These are phyloP conservation scores for Oxyria digyna DNA, from an alignment of 148 eudicot species.

Conservation along the genomic window DNA sequence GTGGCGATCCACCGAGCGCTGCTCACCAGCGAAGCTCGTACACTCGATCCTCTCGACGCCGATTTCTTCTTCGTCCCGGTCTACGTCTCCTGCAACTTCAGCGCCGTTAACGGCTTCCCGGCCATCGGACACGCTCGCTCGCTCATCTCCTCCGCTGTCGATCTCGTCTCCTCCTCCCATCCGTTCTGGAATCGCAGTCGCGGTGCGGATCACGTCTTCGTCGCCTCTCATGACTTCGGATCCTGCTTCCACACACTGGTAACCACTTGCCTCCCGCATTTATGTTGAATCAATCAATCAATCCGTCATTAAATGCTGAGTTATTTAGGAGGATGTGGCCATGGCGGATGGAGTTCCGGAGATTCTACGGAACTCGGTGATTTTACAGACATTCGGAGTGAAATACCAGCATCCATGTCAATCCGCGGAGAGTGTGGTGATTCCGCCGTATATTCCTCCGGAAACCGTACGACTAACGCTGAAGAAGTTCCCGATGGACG, in stretches of 20 bases:
- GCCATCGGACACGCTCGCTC: constrained; percentile 63
- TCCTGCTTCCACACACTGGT: constrained; percentile 89
- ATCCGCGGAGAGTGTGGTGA: constrained; percentile 48
- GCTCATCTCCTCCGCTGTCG: constrained; percentile 42
- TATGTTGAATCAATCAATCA: neutral
- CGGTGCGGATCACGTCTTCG: constrained; percentile 72
- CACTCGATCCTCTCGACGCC: constrained; percentile 56
- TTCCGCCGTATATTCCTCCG: constrained; percentile 70
- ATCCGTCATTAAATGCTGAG: neutral
- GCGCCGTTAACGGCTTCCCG: constrained; percentile 73
- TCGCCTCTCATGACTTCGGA: constrained; percentile 84
- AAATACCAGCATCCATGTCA: constrained; percentile 67
- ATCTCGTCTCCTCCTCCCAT: constrained; percentile 27
- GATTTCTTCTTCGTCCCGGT: constrained; percentile 85
- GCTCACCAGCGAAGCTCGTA: constrained; percentile 25
- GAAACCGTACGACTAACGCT: constrained; percentile 37
- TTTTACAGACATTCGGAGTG: constrained; percentile 79
- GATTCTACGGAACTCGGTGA: constrained; percentile 37
- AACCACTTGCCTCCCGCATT: neutral
- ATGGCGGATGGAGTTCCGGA: constrained; percentile 62
- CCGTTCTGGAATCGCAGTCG: constrained; percentile 72
- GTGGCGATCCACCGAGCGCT: constrained; percentile 72
- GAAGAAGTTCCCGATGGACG: constrained; percentile 32
- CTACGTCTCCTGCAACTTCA: constrained; percentile 75
- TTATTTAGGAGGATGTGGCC: constrained; percentile 57